Base-by-base conservation (phyloP, 352 stramenopile genomes). In the Elongisporangium undulatum region DNA sequence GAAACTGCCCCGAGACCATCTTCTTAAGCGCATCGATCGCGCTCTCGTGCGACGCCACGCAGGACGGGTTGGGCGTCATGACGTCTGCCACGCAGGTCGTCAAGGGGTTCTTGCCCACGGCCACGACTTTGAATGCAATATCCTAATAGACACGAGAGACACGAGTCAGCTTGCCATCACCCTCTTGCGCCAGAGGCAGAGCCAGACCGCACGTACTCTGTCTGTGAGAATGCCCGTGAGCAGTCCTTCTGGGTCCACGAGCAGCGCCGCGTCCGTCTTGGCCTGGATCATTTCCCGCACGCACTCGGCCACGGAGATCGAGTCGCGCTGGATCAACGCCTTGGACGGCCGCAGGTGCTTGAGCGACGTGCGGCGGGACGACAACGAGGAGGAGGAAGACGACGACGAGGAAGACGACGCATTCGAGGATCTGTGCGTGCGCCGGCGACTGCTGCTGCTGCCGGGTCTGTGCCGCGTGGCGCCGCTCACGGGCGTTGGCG, bases 151-250 rank as follows among this genome's bases (percentile, higher is more conserved):
- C 13, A n/a, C n/a, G n/a, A 34, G 21, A 52, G 0, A 15, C 4
- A 39, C 15, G 5, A 26, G 19, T 38, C 23, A 38, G 13, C 15
- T 4, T 24, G 8, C 16, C 45, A 13, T 49, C n/a, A 52, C 0
- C 38, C 17, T 48, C 6, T 15, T n/a, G 19, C 17, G 26, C 39
- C 13, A 21, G 17, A 9, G n/a, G n/a, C n/a, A n/a, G n/a, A n/a
- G n/a, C n/a, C n/a, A n/a, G n/a, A n/a, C n/a, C 9, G 21, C 19
- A 74, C 74, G 24, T 58, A 85, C 79, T 21, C 92, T 92, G 57
- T 99, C 96, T 24, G 95, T 99, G 5, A 98, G 72, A 63, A 99
- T 99, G 45, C 96, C 96, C 19, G 90, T 95, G 34, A 99, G 74
- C 20, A 87, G 71, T 9, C 95, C 95, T 45, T 85, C 86, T 19